These are phyloP conservation scores for Pichia sp. DNA, from an alignment of 1,139 yeast genomes.

Conservation along the genomic window DNA sequence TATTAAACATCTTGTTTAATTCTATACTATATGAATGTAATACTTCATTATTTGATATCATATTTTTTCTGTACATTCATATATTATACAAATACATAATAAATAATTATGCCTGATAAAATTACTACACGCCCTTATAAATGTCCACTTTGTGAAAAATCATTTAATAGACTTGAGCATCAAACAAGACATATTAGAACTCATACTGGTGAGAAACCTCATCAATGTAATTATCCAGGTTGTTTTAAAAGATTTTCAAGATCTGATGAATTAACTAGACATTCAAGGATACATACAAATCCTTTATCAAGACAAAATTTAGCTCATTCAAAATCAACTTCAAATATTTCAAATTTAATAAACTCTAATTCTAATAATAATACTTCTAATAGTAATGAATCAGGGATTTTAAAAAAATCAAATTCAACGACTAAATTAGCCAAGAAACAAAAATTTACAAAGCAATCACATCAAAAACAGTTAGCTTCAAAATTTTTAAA, in stretches of 20 bases:
- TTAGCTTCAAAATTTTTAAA: background rate
- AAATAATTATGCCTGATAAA: background rate
- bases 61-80: too few species aligned
- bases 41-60: too few species aligned
- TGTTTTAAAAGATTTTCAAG: conserved; percentile 82
- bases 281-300: conserved; percentile 77
- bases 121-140: conserved; percentile 58
- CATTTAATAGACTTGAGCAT: conserved; percentile 87
- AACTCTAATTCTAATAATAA: background rate
- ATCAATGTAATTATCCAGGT: conserved; percentile 81
- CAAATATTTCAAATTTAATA: conserved; percentile 5
- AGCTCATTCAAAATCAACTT: conserved; percentile 13
- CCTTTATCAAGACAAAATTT: conserved; percentile 36
- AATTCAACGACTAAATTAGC: conserved; percentile 47
- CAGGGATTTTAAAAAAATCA: conserved; percentile 18
- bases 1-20: too few species aligned
- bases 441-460: conserved; percentile 26
- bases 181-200: conserved; percentile 92
- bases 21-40: too few species aligned
- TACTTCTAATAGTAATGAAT: too few species aligned
- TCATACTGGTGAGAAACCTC: conserved; percentile 95
- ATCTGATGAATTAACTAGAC: conserved; percentile 87
- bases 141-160: conserved; percentile 87
- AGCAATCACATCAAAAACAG: too few species aligned
- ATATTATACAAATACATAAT: too few species aligned